A percentile compares a stretch with the other conserved stretches of the same genome.
phyloP scores from a whole-genome alignment of 441 rosid species.

The Metrosideros polymorpha region DNA sequence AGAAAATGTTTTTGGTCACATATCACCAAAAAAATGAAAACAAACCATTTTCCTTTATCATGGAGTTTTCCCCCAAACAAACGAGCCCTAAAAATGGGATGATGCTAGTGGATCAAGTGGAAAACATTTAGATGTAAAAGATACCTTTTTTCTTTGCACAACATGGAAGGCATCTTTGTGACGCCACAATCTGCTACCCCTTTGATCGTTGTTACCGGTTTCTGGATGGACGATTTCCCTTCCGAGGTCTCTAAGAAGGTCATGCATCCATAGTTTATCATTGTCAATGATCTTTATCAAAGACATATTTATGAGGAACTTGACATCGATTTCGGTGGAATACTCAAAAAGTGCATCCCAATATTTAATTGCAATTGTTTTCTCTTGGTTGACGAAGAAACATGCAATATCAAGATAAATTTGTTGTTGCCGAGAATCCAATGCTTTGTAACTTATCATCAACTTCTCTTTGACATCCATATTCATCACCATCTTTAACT shows the following conservation, averaged over 20 bases:
- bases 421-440: not conserved
- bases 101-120: not conserved
- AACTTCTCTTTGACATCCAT: not conserved
- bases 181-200: not conserved
- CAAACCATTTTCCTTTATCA: no score
- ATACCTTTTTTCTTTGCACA: not conserved
- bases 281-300: no score
- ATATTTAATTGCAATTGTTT: no score
- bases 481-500: not conserved
- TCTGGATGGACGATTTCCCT: not conserved
- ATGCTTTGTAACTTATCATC: not conserved
- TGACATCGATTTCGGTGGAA: not conserved
- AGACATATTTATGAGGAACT: not conserved
- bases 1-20: no score
- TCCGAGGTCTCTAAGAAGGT: not conserved
- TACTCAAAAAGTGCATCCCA: not conserved
- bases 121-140: no score
- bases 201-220: rapidly evolving
- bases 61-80: no score
- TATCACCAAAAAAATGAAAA: no score
- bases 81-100: no score
- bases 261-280: not conserved
- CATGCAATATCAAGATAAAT: not conserved
- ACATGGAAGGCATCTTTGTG: not conserved
- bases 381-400: not conserved